Percentiles rank a stretch among this genome's conserved stretches.
phyloP scores from a whole-genome alignment of 768 basidiomycete species.

The Favolaschia claudopus region DNA sequence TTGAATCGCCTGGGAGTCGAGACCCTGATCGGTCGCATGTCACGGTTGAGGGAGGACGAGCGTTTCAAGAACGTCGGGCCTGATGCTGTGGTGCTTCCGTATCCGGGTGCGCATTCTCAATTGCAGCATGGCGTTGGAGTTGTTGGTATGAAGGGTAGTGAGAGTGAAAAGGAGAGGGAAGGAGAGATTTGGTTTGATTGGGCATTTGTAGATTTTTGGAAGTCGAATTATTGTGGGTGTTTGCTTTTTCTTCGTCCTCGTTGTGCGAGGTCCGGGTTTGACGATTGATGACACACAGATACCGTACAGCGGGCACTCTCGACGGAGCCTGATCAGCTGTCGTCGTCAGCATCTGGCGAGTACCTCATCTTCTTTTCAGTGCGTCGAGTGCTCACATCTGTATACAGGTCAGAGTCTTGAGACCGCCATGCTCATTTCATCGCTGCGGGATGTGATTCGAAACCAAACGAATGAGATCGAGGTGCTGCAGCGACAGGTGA shows the following conservation, averaged over 20 bases:
- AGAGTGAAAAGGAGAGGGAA: conserved; percentile 57
- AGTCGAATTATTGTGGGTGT: conserved; percentile 94
- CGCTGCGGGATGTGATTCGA: conserved; percentile 83
- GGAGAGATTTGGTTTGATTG: conserved; percentile 98
- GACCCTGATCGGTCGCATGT: conserved; percentile 85
- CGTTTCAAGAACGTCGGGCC: conserved; percentile 91
- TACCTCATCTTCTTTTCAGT: not conserved
- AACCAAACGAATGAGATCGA: conserved; percentile 86
- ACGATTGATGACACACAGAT: conserved; percentile 51
- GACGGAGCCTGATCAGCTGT: conserved; percentile 70
- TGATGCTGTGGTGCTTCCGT: conserved; percentile 75
- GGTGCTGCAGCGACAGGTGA: conserved; percentile 65
- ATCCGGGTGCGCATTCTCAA: conserved; percentile 46
- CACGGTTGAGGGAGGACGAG: conserved; percentile 89
- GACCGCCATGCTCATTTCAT: conserved; percentile 80
- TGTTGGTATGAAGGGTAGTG: conserved; percentile 37
- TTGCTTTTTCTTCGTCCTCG: conserved; percentile 1
- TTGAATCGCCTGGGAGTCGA: conserved; percentile 91
- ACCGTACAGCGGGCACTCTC: conserved; percentile 78
- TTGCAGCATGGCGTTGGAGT: conserved; percentile 41
- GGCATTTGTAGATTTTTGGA: conserved; percentile 98
- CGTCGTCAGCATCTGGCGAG: conserved; percentile 63
- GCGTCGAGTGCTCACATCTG: not conserved
- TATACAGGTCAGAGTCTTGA: conserved; percentile 73
- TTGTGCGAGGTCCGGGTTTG: not conserved